Conservation (phyloP, 2,329 filamentous ascomycete genomes). For the Penicillium sp. region DNA sequence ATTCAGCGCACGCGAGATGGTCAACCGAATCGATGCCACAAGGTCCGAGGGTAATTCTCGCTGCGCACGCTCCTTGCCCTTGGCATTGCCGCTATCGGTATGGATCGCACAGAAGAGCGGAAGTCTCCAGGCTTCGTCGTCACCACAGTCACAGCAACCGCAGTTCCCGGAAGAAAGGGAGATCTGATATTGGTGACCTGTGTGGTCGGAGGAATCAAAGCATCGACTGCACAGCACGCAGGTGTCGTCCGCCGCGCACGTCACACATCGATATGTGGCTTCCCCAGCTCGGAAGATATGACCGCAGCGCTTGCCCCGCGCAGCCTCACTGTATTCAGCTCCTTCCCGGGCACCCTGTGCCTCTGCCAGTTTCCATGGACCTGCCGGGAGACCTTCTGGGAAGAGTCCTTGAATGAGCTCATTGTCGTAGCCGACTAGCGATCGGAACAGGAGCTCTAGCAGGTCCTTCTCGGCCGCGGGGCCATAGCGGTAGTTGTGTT, state of each 20-base stretch:
- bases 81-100: constrained; percentile 59
- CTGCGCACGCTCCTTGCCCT: constrained; percentile 59
- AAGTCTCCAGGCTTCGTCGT: constrained; percentile 87
- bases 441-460: constrained; percentile 79
- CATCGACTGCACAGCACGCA: constrained; percentile 93
- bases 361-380: constrained; percentile 73
- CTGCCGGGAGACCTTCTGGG: constrained; percentile 67
- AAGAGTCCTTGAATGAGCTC: constrained; percentile 81
- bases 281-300: constrained; percentile 97
- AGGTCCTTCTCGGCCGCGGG: constrained; percentile 71
- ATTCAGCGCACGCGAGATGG: constrained; percentile 81
- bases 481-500: constrained; percentile 74
- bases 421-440: constrained; percentile 72
- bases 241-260: constrained; percentile 91
- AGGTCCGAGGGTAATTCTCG: constrained; percentile 73
- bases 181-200: constrained; percentile 88
- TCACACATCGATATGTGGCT: constrained; percentile 91
- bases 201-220: constrained; percentile 93
- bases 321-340: constrained; percentile 89
- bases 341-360: constrained; percentile 93
- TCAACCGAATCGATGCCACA: constrained; percentile 75
- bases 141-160: constrained; percentile 96
- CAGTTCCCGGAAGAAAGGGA: constrained; percentile 86
- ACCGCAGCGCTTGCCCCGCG: constrained; percentile 89
- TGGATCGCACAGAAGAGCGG: constrained; percentile 90